Percentiles rank a stretch among this genome's conserved stretches.
phyloP scores from a whole-genome alignment of 257 asterid species.

The Lithospermum erythrorhizon region DNA sequence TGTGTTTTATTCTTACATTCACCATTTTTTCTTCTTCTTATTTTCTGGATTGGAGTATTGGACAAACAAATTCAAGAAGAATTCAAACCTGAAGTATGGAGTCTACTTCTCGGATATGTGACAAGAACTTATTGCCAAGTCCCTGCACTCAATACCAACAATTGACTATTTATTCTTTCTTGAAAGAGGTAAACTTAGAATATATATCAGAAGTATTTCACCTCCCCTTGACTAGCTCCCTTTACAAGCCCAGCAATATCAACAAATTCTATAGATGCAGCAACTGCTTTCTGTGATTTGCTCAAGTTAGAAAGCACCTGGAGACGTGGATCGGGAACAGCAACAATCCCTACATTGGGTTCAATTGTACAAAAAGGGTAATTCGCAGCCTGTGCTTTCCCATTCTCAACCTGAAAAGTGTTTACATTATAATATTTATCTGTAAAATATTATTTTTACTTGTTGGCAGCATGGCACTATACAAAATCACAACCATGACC shows the following conservation, averaged over 20 bases:
- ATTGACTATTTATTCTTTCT: neutral
- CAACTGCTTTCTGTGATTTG: constrained; percentile 72
- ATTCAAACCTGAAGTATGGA: constrained; percentile 79
- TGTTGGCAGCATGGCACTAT: too few species aligned
- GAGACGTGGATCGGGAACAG: constrained; percentile 91
- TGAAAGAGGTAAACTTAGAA: neutral
- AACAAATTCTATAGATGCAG: constrained; percentile 92
- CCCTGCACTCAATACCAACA: constrained; percentile 40
- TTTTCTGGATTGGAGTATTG: neutral
- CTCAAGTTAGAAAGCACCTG: constrained; percentile 72
- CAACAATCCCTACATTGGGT: constrained; percentile 92
- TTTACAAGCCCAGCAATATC: constrained; percentile 98
- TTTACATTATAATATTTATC: too few species aligned
- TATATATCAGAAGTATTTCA: constrained; percentile 17
- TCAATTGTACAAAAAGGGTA: constrained; percentile 94
- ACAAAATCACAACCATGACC: too few species aligned
- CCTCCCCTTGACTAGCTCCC: constrained; percentile 99
- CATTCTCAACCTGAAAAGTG: constrained; percentile 75
- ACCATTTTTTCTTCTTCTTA: neutral
- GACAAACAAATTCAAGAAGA: constrained; percentile 3
- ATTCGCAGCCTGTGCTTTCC: constrained; percentile 98
- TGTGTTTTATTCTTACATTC: neutral
- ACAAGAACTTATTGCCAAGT: constrained; percentile 85
- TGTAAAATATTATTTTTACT: too few species aligned
- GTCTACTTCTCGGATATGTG: constrained; percentile 97